phyloP scores from a whole-genome alignment of 306 rosid genomes.

The Prosopis cineraria region DNA sequence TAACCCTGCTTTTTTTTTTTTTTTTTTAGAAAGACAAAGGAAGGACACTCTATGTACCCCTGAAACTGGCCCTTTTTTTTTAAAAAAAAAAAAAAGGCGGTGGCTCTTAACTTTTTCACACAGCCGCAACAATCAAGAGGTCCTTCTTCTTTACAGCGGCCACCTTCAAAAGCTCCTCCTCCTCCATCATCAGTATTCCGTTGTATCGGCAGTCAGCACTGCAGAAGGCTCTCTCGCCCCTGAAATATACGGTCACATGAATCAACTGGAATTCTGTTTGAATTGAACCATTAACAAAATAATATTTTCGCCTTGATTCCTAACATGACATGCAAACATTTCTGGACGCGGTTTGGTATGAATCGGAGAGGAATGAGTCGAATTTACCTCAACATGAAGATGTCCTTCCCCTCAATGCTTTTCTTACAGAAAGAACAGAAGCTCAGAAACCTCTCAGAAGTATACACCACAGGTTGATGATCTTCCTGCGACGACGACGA shows the following conservation, averaged over 20 bases:
- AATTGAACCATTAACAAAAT: neutral
- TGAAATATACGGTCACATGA: constrained; percentile 30
- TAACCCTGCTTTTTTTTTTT: neutral
- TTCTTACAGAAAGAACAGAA: constrained; percentile 66
- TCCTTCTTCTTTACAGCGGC: neutral
- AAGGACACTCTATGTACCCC: constrained; percentile 19
- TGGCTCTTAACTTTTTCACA: neutral
- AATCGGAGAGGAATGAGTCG: neutral
- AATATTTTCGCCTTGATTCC: neutral
- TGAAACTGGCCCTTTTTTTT: constrained; percentile 8
- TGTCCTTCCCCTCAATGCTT: constrained; percentile 58
- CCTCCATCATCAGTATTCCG: constrained; percentile 57
- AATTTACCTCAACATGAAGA: constrained; percentile 75
- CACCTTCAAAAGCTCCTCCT: constrained; percentile 24
- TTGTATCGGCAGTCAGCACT: constrained; percentile 65
- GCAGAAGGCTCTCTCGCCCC: constrained; percentile 82
- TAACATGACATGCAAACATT: neutral
- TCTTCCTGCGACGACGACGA: constrained; percentile 24
- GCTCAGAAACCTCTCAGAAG: constrained; percentile 56
- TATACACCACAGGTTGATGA: constrained; percentile 33
- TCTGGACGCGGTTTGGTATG: neutral
- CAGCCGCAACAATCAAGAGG: constrained; percentile 9
- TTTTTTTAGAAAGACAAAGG: neutral
- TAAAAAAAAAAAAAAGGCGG: no score
- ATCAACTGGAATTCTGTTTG: neutral